Percentiles rank a stretch among this genome's conserved stretches.
Conservation (phyloP, 2,329 filamentous ascomycete genomes). For the Exophiala aquamarina region DNA sequence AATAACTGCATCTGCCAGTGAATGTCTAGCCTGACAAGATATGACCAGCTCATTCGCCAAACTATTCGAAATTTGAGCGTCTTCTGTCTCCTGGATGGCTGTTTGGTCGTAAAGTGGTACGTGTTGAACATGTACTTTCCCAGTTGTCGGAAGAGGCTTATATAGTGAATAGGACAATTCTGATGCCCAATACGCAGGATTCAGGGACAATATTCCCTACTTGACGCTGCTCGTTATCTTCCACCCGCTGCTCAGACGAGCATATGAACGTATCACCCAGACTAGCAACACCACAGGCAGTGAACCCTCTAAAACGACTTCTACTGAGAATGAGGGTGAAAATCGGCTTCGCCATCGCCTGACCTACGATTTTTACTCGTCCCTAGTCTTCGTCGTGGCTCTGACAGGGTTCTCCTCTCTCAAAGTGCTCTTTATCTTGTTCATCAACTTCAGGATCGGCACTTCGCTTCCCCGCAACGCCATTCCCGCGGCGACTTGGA, state of each 20-base stretch:
- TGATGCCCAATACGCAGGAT: slow-evolving; percentile 81
- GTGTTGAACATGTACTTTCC: slow-evolving; percentile 31
- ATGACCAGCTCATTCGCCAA: slow-evolving; percentile 70
- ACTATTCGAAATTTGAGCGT: slow-evolving; percentile 71
- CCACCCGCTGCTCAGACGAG: slow-evolving; percentile 74
- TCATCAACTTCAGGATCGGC: slow-evolving; percentile 76
- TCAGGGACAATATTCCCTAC: slow-evolving; percentile 82
- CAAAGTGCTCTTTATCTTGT: slow-evolving; percentile 80
- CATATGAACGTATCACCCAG: slow-evolving; percentile 59
- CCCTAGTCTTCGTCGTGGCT: slow-evolving; percentile 71
- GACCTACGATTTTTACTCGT: slow-evolving; percentile 81
- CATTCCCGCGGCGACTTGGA: slow-evolving; percentile 77
- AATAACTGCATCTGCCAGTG: not conserved
- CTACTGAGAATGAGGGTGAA: slow-evolving; percentile 41
- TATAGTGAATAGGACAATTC: slow-evolving; percentile 69
- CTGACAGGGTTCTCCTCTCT: slow-evolving; percentile 82
- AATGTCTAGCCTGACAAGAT: slow-evolving; percentile 17
- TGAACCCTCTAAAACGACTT: slow-evolving; percentile 7
- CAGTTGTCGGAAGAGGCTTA: slow-evolving; percentile 15
- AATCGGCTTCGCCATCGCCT: slow-evolving; percentile 67
- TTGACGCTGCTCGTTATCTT: slow-evolving; percentile 70
- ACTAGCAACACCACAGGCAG: slow-evolving; percentile 1
- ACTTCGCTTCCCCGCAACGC: slow-evolving; percentile 68
- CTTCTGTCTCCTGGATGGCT: slow-evolving; percentile 85
- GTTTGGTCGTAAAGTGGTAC: slow-evolving; percentile 81